phyloP scores from a whole-genome alignment of 2,329 filamentous ascomycete species.

The Amauroascus verrucosus region DNA sequence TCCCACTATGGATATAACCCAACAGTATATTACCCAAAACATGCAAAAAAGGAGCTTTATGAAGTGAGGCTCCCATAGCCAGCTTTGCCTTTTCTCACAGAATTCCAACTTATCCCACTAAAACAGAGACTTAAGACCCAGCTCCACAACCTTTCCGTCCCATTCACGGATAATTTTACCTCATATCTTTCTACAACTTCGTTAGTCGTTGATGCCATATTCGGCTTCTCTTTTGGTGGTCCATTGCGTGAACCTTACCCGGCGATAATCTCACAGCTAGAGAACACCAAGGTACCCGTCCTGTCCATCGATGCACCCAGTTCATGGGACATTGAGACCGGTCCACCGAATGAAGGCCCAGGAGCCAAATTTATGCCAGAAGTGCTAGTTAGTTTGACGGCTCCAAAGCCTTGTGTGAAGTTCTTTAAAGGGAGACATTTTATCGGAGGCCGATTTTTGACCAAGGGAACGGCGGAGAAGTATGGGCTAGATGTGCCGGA shows the following conservation, averaged over 20 bases:
- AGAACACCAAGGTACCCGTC: constrained; percentile 63
- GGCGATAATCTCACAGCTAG: constrained; percentile 64
- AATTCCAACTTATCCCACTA: not conserved
- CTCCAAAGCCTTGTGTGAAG: constrained; percentile 80
- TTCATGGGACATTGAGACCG: constrained; percentile 84
- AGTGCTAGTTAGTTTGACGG: constrained; percentile 77
- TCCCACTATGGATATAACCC: constrained; percentile 85
- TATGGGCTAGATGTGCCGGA: constrained; percentile 73
- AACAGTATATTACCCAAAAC: constrained; percentile 85
- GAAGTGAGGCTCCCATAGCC: constrained; percentile 45
- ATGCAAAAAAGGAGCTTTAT: constrained; percentile 81
- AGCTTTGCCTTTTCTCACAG: not conserved
- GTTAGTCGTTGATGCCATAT: constrained; percentile 85
- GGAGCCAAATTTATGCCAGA: constrained; percentile 72
- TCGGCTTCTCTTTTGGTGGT: constrained; percentile 88
- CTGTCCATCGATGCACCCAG: constrained; percentile 87
- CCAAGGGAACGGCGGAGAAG: constrained; percentile 65
- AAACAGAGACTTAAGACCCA: constrained; percentile 71
- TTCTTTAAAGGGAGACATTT: constrained; percentile 79
- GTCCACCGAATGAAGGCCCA: constrained; percentile 65
- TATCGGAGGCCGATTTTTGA: constrained; percentile 80
- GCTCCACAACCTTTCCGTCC: constrained; percentile 69
- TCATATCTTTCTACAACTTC: constrained; percentile 57
- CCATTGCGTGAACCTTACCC: constrained; percentile 89
- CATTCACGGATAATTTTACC: constrained; percentile 73